Evolutionary conservation across 495 filamentous ascomycete genomes (phyloP), one percentile per base, ranked within the genome.

Genomic region (Podospora didyma): DNA sequence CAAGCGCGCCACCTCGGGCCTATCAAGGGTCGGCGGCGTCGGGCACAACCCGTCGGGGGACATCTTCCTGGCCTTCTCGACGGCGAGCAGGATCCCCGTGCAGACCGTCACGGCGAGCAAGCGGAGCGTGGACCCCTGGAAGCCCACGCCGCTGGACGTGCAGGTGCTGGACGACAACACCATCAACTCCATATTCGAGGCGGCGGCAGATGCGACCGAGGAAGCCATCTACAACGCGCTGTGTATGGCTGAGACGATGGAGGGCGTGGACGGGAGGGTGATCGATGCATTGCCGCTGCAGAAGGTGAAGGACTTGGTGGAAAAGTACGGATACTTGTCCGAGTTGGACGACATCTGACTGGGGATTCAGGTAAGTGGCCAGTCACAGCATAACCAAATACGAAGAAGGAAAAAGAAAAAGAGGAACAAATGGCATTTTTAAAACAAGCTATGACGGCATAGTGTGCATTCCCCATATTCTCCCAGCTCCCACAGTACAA

Each of bases 171-270:
- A 81, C 51, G 77, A 82, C 58, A 49, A 69, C 19, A 78, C 72
- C 0, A 79, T 82, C 48, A 75, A 80, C 59, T 69, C 69, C 1
- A 52, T 81, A 52, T 79, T 82, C 51, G 73, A 77, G 54, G 78
- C 76, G 5, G 72, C 69, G 7, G 74, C 78, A 1, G 79, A 82
- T 48, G 72, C 71, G 0, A 76, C 75, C 0, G 79, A 83, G 64
- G 79, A 83, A 62, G 68, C 77, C 6, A 77, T 83, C 45, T 74
- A 78, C 49, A 83, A 83, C 63, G 71, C 75, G 42, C 58, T 83
- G 2, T 76, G 69, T 39, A 79, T 75, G 69, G 76, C 76, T 0
- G 72, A 79, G 63, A 75, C 70, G 1, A 76, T 78, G 69, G 68
- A 69, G 20, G 77, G 76, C 1, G 64, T 73, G 20, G 56, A 64